phyloP scores from a whole-genome alignment of 2,329 filamentous ascomycete species.

The Plectosphaerella plurivora region DNA sequence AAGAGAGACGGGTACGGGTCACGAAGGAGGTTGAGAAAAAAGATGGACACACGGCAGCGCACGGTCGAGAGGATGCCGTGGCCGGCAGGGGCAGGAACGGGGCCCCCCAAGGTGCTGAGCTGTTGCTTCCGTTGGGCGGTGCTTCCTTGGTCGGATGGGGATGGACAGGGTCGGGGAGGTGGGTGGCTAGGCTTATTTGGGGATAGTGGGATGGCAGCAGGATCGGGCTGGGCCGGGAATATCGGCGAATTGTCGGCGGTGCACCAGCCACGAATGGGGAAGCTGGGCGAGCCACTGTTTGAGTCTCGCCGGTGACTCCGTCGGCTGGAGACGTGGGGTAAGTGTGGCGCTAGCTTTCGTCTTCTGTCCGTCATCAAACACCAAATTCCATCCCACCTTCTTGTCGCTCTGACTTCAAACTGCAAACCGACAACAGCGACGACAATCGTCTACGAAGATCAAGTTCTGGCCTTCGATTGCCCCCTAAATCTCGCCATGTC shows the following conservation, averaged over 20 bases:
- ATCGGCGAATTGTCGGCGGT: slow-evolving; percentile 2
- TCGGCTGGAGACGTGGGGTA: slow-evolving; percentile 1
- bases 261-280: not conserved
- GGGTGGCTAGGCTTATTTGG: not conserved
- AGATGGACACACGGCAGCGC: not conserved
- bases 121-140: not conserved
- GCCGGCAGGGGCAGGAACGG: not conserved
- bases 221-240: not conserved
- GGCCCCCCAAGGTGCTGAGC: not conserved
- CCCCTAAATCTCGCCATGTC: slow-evolving; percentile 36
- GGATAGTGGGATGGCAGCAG: not conserved
- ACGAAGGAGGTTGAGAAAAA: slow-evolving; percentile 2
- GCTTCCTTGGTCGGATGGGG: not conserved
- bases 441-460: not conserved
- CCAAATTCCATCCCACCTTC: no score
- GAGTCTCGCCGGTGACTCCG: not conserved
- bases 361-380: not conserved
- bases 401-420: no score
- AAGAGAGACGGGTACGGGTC: not conserved
- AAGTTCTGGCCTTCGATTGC: not conserved
- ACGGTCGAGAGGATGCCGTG: not conserved
- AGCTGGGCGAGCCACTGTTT: not conserved
- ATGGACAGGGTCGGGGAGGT: not conserved
- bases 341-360: not conserved
- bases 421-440: no score